Evolutionary conservation across 148 eudicot species (phyloP).

Genomic region (Cornus controversa): DNA sequence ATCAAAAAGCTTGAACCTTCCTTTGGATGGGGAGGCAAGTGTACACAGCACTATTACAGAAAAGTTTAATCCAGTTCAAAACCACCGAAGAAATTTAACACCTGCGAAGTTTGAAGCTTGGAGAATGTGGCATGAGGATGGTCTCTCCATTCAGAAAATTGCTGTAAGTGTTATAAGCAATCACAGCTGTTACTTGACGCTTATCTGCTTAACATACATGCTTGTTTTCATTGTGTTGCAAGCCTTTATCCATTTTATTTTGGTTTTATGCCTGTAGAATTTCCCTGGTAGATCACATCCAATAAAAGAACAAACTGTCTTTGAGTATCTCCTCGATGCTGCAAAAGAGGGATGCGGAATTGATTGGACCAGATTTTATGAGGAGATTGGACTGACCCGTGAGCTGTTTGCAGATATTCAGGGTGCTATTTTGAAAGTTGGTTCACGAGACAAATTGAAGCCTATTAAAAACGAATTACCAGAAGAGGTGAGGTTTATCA

Average conservation of each 20-base stretch:
- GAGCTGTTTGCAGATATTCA: constrained; percentile 36
- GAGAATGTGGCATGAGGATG: constrained; percentile 79
- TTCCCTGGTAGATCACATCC: constrained; percentile 79
- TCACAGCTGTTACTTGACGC: not conserved
- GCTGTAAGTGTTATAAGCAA: constrained; percentile 48
- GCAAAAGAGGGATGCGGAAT: constrained; percentile 58
- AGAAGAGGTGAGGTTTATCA: constrained; percentile 55
- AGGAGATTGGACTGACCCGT: constrained; percentile 53
- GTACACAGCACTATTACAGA: constrained; percentile 25
- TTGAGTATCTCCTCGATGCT: constrained; percentile 68
- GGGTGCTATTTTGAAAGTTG: constrained; percentile 59
- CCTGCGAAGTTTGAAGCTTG: constrained; percentile 81
- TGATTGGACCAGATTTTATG: constrained; percentile 69
- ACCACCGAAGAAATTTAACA: constrained; percentile 31
- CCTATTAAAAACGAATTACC: constrained; percentile 78
- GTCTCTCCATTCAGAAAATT: constrained; percentile 55
- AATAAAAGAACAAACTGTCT: constrained; percentile 67
- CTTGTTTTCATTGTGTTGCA: not conserved
- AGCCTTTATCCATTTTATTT: not conserved
- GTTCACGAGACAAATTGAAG: constrained; percentile 67
- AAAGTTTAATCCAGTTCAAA: constrained; percentile 32
- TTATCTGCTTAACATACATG: constrained; percentile 1
- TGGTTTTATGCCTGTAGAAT: constrained; percentile 35
- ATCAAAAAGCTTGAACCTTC: constrained; percentile 44
- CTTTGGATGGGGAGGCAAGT: constrained; percentile 59